Base-by-base conservation (phyloP, 2,329 filamentous ascomycete species). In the Xylariaceae sp. region DNA sequence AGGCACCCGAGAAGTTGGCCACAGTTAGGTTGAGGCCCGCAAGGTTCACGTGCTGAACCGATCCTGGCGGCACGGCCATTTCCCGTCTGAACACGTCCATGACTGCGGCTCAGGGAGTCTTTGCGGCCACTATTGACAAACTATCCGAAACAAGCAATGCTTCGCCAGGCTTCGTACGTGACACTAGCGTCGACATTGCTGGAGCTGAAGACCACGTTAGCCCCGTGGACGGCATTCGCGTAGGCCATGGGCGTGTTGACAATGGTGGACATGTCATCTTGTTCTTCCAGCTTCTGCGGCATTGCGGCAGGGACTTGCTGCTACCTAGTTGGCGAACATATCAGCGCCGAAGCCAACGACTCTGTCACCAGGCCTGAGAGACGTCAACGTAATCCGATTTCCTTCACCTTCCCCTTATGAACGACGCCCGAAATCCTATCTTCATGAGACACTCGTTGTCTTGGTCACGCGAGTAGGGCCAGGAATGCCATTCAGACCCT, bases 91-190 rank as follows among this genome's bases (percentile, higher is more conserved):
- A 21, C 40, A 57, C 32, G 12, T 37, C 16, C 23, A 66, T 23
- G 23, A 60, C 23, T 61, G 20, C 63, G 61, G 48, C 52, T 56
- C 21, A 66, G 47, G 12, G 62, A 58, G 37, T 65, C 52, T 53
- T 69, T 70, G 3, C 63, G 57, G 23, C 66, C 62, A 20, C 48
- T 50, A 37, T 61, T 54, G 14, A 68, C 48, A 47, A 66, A 67
- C 29, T 61, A 60, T 4, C 64, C 58, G 37, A 63, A 65, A 20
- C 51, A 50, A 18, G 59, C 56, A 32, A 63, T 62, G 44, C 48
- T 44, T 18, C 63, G 56, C 65, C 66, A 68, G 1, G 59, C 57
- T 52, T 67, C 61, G 9, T 52, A 52, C 14, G 60, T 47, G 23
- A 26, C 45, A 19, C 20, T 44, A 2, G 56, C 43, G 10, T 52